Evolutionary conservation across 805 yeast genomes (phyloP), one percentile per base, ranked within the genome.

Genomic region (Candida pseudoglaebosa): DNA sequence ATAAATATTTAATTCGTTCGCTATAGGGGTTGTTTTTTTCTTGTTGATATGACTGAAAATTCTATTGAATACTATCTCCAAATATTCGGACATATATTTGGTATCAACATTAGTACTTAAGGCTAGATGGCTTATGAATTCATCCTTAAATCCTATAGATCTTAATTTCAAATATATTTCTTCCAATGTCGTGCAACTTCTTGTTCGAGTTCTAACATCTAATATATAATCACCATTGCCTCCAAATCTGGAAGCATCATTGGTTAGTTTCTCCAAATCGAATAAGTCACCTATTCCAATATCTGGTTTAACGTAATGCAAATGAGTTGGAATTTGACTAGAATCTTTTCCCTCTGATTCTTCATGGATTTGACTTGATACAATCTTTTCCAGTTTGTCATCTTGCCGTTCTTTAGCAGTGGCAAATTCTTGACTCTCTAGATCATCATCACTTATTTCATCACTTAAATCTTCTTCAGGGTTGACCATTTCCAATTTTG

Each of bases 91-190:
- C n/a, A 48, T 40, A 20, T 41, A 29, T 10, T 17, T 15, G 15
- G 29, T 24, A 30, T 46, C 52, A 19, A 44, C 48, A 35, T 36
- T 40, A 1, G 54, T 39, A 13, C 46, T 30, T 42, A 48, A 41
- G 3, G 52, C 36, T 4, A 49, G 30, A 34, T 50, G 53, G 29
- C 49, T 41, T 9, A 49, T 46, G 19, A 52, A 49, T 16, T 34
- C 29, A n/a, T 50, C 50, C 14, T 43, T 53, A 24, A 53, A 49
- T 5, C 58, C 58, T 15, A 52, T 31, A 10, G 41, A 22, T 14
- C 39, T 36, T 28, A 50, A 44, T 28, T 36, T 38, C 20, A 24
- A 18, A 17, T 21, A 33, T n/a, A 33, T 15, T 16, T 33, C 36
- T 12, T 33, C 36, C n/a, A 31, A 22, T n/a, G 38, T 30, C 24